These are phyloP conservation scores for Aspergillus cristatus DNA, from an alignment of 495 filamentous ascomycete species.

Conservation along the genomic window DNA sequence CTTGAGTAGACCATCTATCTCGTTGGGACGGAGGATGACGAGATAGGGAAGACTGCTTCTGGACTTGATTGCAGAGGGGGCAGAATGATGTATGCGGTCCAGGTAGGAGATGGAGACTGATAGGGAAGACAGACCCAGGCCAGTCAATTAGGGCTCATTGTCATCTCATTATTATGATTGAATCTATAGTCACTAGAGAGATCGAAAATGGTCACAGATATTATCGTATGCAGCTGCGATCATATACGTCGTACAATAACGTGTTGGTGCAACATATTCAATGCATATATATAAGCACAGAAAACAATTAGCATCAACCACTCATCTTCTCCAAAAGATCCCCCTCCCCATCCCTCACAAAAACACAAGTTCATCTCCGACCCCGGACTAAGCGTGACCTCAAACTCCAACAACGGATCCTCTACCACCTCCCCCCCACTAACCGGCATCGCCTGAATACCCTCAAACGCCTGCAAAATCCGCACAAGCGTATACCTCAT, in stretches of 20 bases:
- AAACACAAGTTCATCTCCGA: slow-evolving; percentile 35
- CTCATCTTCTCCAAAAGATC: not conserved
- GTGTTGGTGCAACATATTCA: no score
- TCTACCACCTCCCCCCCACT: slow-evolving; percentile 25
- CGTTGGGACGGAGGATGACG: slow-evolving; percentile 4
- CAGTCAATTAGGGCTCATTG: slow-evolving; percentile 55
- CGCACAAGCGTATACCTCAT: slow-evolving; percentile 52
- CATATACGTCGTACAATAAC: no score
- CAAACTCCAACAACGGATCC: slow-evolving; percentile 28
- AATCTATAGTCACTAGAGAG: no score
- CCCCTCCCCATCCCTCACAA: slow-evolving; percentile 21
- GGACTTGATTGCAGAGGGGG: no score
- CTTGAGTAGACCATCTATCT: slow-evolving; percentile 7
- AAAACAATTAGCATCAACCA: no score
- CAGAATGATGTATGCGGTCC: no score
- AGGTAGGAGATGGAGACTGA: no score
- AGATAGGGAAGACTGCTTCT: slow-evolving; percentile 53
- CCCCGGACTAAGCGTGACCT: slow-evolving; percentile 33
- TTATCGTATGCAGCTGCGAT: no score
- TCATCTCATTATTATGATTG: no score
- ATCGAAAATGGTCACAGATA: no score
- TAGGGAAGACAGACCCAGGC: no score
- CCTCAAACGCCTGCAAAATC: slow-evolving; percentile 52
- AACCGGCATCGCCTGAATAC: slow-evolving; percentile 30
- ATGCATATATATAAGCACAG: no score